Percentiles rank a stretch among this genome's conserved stretches.
Conservation (phyloP, 768 basidiomycete genomes). For the Sistotremastrum suecicum region DNA sequence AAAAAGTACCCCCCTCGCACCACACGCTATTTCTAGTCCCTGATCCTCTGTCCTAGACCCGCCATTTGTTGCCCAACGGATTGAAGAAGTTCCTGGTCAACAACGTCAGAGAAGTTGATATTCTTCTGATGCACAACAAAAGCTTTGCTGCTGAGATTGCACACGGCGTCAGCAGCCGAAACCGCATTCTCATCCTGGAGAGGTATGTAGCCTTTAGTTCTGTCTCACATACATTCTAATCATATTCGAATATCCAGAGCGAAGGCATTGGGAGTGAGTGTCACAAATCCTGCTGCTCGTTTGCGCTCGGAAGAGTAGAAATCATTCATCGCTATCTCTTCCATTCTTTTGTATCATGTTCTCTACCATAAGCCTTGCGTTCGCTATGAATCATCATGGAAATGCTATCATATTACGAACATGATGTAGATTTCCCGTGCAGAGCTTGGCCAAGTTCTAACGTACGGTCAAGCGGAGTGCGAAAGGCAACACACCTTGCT, state of each 20-base stretch:
- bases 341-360: too few relatives aligned
- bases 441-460: too few relatives aligned
- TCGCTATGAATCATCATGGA: too few relatives aligned
- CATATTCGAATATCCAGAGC: slow-evolving; percentile 32
- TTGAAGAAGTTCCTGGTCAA: slow-evolving; percentile 91
- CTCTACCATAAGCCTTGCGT: too few relatives aligned
- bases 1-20: slow-evolving; percentile 30
- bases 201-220: slow-evolving; percentile 31
- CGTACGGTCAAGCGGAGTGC: too few relatives aligned
- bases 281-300: slow-evolving; percentile 85
- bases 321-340: not conserved
- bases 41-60: slow-evolving; percentile 39
- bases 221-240: not conserved
- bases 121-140: slow-evolving; percentile 97
- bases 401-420: too few relatives aligned
- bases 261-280: slow-evolving; percentile 78
- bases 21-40: not conserved
- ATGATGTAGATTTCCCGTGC: too few relatives aligned
- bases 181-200: slow-evolving; percentile 83
- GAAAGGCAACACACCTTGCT: too few relatives aligned
- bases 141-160: slow-evolving; percentile 93
- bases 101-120: slow-evolving; percentile 87
- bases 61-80: slow-evolving; percentile 91
- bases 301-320: slow-evolving; percentile 82
- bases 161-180: slow-evolving; percentile 90